Base-by-base conservation (phyloP, 495 filamentous ascomycete genomes). In the Glonium stellatum region DNA sequence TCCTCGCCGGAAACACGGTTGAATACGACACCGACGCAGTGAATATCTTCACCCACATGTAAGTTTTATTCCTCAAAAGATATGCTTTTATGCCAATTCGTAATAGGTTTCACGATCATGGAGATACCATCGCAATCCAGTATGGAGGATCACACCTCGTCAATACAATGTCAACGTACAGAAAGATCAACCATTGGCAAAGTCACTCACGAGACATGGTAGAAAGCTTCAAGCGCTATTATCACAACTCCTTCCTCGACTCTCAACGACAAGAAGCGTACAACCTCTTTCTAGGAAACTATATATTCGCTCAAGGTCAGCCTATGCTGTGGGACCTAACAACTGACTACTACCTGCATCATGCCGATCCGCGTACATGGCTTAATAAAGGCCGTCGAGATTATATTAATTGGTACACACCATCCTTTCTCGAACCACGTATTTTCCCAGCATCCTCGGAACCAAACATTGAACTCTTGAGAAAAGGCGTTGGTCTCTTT, bases 151-250 rank as follows among this genome's bases (percentile, higher is more conserved):
- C 92, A 10, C 93, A 97, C 71, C 79, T 98, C 0, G 93, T 98
- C 59, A 98, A 98, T 72, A 98, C 93, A 0, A 96, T 97, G 92
- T 92, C 92, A 58, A 97, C 95, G 1, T 98, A 98, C 71, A 85
- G 93, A 53, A 97, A 96, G 72, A 95, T 96, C 70, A 97, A 97
- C 61, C 92, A 97, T 70, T 98, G 93, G 93, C 96, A 89, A 41
- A 96, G 90, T 63, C 89, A 95, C 67, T 96, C 93, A 6, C 81
- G 93, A 46, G 93, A 98, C 71, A 98, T 98, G 93, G 89, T 98
- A 10, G 93, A 98, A 73, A 95, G 89, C 71, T 97, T 98, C 78
- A 98, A 97, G 71, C 84, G 93, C 34, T 98, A 97, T 75, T 98
- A 98, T 75, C 95, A 97, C 72, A 98, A 98, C 71, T 96, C 92